Base-by-base conservation (phyloP, 805 yeast genomes). In the Ogataea degrootiae region DNA sequence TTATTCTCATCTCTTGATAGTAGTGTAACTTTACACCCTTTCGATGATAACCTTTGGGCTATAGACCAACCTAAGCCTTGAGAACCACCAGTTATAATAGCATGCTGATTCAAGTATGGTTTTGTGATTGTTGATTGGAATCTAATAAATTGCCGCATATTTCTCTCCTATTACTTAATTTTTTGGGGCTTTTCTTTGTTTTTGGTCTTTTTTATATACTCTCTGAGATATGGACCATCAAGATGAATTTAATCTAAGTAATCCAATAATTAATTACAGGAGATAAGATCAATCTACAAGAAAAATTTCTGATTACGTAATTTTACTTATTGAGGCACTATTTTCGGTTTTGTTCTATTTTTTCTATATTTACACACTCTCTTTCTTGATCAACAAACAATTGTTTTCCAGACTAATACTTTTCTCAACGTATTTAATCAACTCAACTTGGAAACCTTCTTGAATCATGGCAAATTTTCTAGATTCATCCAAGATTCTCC, bases 401-500 rank as follows among this genome's bases (percentile, higher is more conserved):
- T 40, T 49, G 60, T 90, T 88, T 62, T 89, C 97, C 37, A 83
- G 62, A 12, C 95, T 85, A 1, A 82, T 70, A 2, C 72, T 77
- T 12, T 64, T 59, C 0, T 72, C 72, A 3, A 81, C 84, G 59
- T 90, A 90, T 48, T 72, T 73, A 42, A 83, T 74, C 48, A 89
- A 60, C 26, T 74, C 69, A 1, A 74, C 81, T 2, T 69, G 51
- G 54, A 66, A 79, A 0, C 75, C 76, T 0, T 56, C 45, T 14
- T 58, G 47, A 29, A 49, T 53, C 55, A 87, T 55, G 0, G 85
- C 82, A 48, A 60, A 57, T 2, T 72, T 70, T 49, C 97, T 71
- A 17, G 90, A 82, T 51, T 84, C 83, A 58, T 90, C 97, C 2
- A 90, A 72, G 14, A 88, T 62, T 41, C 90, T 66, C 55, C 97